A percentile compares a stretch with the other conserved stretches of the same genome.
Conservation (phyloP, 2,329 filamentous ascomycete species). For the Dothistroma septosporum region DNA sequence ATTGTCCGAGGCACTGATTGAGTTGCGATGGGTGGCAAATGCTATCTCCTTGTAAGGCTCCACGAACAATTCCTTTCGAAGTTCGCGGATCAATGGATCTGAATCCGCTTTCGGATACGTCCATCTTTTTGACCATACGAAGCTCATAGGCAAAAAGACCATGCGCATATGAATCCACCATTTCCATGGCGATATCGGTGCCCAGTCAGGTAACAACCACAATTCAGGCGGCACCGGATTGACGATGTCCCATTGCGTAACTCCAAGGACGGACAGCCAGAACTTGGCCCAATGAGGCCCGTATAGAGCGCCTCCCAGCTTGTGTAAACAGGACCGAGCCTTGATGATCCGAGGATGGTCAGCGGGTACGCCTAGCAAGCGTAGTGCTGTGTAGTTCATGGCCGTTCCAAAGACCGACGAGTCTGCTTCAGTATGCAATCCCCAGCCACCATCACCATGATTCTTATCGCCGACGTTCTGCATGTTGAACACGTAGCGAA, state of each 20-base stretch:
- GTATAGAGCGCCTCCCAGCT: conserved; percentile 77
- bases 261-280: conserved; percentile 80
- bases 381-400: conserved; percentile 79
- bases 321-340: conserved; percentile 76
- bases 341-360: conserved; percentile 83
- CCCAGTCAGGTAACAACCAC: conserved; percentile 56
- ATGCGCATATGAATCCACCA: conserved; percentile 86
- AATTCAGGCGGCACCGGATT: conserved; percentile 92
- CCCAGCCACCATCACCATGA: conserved; percentile 91
- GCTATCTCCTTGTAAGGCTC: conserved; percentile 73
- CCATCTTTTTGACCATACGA: conserved; percentile 80
- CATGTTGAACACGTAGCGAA: conserved; percentile 82
- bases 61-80: conserved; percentile 78
- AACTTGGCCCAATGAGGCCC: conserved; percentile 96
- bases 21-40: conserved; percentile 75
- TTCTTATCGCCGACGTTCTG: conserved; percentile 53
- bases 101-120: conserved; percentile 57
- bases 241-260: conserved; percentile 85
- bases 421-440: conserved; percentile 88
- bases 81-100: conserved; percentile 65
- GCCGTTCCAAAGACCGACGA: conserved; percentile 86
- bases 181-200: conserved; percentile 33
- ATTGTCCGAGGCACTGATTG: conserved; percentile 74
- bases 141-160: conserved; percentile 92
- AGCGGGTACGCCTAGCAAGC: conserved; percentile 75